phyloP scores from a whole-genome alignment of 495 filamentous ascomycete genomes.

The Hyaloscypha bicolor region DNA sequence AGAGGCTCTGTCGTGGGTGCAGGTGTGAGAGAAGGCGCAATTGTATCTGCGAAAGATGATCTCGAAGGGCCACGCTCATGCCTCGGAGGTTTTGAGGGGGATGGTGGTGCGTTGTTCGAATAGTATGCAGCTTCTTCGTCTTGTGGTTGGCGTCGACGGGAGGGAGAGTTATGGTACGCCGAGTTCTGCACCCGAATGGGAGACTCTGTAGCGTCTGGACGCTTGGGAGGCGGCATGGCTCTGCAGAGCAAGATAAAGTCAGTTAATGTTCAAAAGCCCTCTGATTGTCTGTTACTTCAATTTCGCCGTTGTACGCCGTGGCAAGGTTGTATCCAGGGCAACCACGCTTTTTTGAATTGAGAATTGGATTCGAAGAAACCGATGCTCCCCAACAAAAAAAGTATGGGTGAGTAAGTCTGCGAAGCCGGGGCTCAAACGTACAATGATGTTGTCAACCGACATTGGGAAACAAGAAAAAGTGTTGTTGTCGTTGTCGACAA shows the following conservation, averaged over 20 bases:
- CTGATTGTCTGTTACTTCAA: constrained; percentile 18
- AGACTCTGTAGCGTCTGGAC: constrained; percentile 58
- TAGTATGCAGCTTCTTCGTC: constrained; percentile 64
- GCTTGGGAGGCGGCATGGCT: constrained; percentile 52
- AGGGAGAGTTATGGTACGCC: constrained; percentile 68
- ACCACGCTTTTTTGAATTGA: not conserved
- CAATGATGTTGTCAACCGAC: constrained; percentile 18
- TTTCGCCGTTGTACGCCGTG: constrained; percentile 11
- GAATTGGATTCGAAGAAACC: not conserved
- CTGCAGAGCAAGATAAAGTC: constrained; percentile 18
- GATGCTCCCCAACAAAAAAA: not conserved
- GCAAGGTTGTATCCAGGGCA: constrained; percentile 2
- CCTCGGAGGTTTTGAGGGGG: constrained; percentile 22
- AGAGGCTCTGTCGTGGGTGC: constrained; percentile 43
- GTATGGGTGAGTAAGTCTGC: not conserved
- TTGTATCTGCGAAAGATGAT: constrained; percentile 30
- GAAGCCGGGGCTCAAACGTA: constrained; percentile 15
- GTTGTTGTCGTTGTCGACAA: constrained; percentile 27
- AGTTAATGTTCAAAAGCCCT: constrained; percentile 14
- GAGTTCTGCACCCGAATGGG: constrained; percentile 59
- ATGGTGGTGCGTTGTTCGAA: constrained; percentile 13
- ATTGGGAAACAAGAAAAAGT: constrained; percentile 14
- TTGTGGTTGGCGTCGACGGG: constrained; percentile 60
- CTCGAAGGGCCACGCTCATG: constrained; percentile 26
- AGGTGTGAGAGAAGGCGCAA: constrained; percentile 34